These are phyloP conservation scores for Neurospora sp. DNA, from an alignment of 495 filamentous ascomycete species.

Conservation along the genomic window DNA sequence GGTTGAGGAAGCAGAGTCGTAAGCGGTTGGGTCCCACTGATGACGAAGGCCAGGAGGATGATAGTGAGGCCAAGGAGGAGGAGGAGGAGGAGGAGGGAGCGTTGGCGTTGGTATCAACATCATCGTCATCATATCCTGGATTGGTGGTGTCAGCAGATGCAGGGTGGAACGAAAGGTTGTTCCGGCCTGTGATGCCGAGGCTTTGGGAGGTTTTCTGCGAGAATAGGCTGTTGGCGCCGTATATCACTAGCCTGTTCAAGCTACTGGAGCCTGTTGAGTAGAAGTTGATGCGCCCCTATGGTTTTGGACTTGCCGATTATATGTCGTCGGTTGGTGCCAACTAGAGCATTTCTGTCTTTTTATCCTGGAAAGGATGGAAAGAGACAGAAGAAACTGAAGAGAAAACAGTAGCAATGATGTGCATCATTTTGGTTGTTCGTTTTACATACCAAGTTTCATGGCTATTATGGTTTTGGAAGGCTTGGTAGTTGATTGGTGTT, in stretches of 20 bases:
- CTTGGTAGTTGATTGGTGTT: neutral
- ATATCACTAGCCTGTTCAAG: slow-evolving; percentile 19
- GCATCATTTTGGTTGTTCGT: neutral
- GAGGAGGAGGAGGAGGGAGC: neutral
- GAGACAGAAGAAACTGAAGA: no score
- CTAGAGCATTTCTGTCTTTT: neutral
- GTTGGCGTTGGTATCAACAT: neutral
- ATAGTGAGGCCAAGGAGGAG: slow-evolving; percentile 33
- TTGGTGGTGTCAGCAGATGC: slow-evolving; percentile 11
- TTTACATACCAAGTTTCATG: neutral
- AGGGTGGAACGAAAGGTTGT: slow-evolving; percentile 40
- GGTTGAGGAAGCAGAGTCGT: slow-evolving; percentile 38
- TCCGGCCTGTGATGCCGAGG: slow-evolving; percentile 37
- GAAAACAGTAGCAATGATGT: neutral
- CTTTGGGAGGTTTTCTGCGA: slow-evolving; percentile 45
- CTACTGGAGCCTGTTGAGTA: slow-evolving; percentile 10
- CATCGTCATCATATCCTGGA: neutral
- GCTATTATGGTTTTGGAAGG: neutral
- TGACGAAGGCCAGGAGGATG: slow-evolving; percentile 5
- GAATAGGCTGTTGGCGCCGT: slow-evolving; percentile 36
- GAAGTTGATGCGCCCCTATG: neutral
- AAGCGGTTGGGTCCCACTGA: neutral
- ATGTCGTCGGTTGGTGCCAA: neutral
- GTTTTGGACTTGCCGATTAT: neutral
- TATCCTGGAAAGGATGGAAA: neutral